Percentiles rank a stretch among this genome's conserved stretches.
These are phyloP conservation scores for Chlamydomonas sp. DNA, from an alignment of 139 green algal genomes.

Conservation along the genomic window DNA sequence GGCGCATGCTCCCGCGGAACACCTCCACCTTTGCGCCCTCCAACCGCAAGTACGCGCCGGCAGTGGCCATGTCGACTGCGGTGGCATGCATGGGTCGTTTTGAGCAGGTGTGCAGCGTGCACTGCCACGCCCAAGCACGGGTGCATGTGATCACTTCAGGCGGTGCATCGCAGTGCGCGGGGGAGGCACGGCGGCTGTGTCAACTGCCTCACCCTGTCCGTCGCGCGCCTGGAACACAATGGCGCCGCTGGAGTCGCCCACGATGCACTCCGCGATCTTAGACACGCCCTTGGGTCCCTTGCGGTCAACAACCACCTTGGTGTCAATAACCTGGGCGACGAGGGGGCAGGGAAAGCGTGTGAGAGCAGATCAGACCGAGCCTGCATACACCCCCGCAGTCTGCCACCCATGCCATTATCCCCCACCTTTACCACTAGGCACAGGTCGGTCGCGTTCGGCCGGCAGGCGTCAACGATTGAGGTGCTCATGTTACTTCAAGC, in stretches of 20 bases:
- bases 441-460: too few relatives aligned
- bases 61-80: slow-evolving; percentile 69
- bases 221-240: slow-evolving; percentile 78
- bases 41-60: slow-evolving; percentile 60
- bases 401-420: too few relatives aligned
- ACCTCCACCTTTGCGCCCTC: slow-evolving; percentile 88
- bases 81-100: too few relatives aligned
- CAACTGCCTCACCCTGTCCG: slow-evolving; percentile 62
- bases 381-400: too few relatives aligned
- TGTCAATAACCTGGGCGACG: slow-evolving; percentile 74
- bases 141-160: neutral
- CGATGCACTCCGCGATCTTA: slow-evolving; percentile 74
- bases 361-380: too few relatives aligned
- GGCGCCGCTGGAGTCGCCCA: slow-evolving; percentile 74
- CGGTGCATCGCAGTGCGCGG: neutral
- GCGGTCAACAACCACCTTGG: slow-evolving; percentile 60
- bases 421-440: too few relatives aligned
- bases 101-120: neutral
- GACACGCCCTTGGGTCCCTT: slow-evolving; percentile 27
- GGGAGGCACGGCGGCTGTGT: too few relatives aligned
- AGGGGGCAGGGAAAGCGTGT: too few relatives aligned
- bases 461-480: too few relatives aligned
- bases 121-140: too few relatives aligned
- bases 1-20: slow-evolving; percentile 78
- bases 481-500: too few relatives aligned